A percentile compares a stretch with the other conserved stretches of the same genome.
Evolutionary conservation across 2,329 filamentous ascomycete genomes (phyloP).

Genomic region (Diaporthe sp.): DNA sequence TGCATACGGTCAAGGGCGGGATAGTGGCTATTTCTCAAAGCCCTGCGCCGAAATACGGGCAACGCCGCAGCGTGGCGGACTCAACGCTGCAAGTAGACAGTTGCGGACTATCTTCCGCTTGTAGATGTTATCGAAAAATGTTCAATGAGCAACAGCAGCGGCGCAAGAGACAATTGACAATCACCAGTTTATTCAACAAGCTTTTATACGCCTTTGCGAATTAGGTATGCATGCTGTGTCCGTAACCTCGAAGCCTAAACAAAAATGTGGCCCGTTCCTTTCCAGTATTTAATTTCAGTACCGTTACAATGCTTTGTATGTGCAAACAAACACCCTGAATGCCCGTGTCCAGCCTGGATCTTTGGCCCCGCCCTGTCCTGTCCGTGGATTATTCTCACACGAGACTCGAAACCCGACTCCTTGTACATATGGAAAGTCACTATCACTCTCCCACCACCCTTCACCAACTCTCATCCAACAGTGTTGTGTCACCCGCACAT

Average conservation of each 20-base stretch:
- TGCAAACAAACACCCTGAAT: conserved; percentile 18
- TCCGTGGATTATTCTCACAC: not conserved
- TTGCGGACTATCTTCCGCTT: not conserved
- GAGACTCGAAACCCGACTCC: conserved; percentile 1
- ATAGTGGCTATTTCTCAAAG: not conserved
- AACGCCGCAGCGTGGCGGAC: not conserved
- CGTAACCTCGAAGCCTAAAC: not conserved
- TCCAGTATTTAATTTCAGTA: conserved; percentile 4
- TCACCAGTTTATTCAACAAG: not conserved
- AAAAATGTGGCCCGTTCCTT: not conserved
- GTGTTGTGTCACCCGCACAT: not conserved
- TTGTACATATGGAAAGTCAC: not conserved
- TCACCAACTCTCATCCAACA: not conserved
- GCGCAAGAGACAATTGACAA: not conserved
- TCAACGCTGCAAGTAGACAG: not conserved
- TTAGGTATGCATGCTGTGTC: conserved; percentile 10
- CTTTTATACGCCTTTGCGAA: conserved; percentile 3
- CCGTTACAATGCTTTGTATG: conserved; percentile 17
- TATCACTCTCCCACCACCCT: not conserved
- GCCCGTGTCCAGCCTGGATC: conserved; percentile 2
- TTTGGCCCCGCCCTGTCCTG: not conserved
- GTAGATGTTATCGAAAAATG: not conserved
- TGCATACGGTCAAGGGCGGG: too few relatives aligned
- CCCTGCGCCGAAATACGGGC: not conserved
- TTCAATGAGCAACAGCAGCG: not conserved